phyloP scores from a whole-genome alignment of 352 stramenopile species.

The Phytophthora pluvialis region DNA sequence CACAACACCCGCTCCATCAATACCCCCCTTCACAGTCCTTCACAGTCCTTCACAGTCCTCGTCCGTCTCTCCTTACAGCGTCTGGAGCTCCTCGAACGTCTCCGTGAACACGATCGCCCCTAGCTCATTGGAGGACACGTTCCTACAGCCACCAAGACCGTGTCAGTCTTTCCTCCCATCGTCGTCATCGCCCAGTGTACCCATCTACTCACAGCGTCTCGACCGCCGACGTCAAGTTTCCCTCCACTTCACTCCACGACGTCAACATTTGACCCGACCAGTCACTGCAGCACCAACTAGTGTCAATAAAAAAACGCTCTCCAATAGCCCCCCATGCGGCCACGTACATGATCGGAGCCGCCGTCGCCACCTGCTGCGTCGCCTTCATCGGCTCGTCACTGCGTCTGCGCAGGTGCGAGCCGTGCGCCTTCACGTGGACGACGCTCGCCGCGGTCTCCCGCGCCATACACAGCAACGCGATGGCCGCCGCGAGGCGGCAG shows the following conservation, averaged over 20 bases:
- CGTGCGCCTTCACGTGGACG: constrained; percentile 21
- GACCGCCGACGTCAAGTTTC: constrained; percentile 20
- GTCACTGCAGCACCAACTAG: constrained; percentile 19
- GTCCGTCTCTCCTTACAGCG: constrained; percentile 21
- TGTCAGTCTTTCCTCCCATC: background rate
- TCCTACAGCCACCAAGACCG: constrained; percentile 8
- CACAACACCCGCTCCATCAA: constrained; percentile 1
- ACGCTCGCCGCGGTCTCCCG: background rate
- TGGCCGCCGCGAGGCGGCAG: background rate
- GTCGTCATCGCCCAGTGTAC: no score
- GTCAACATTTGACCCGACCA: constrained; percentile 13
- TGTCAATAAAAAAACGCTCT: constrained; percentile 3
- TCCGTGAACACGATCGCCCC: constrained; percentile 22
- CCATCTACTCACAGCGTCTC: constrained; percentile 29
- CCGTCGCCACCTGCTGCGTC: background rate
- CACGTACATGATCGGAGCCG: constrained; percentile 13
- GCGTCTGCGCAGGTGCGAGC: background rate
- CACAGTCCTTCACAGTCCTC: no score
- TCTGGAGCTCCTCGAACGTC: constrained; percentile 32
- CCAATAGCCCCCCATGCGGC: background rate
- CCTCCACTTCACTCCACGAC: constrained; percentile 33
- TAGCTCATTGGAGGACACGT: constrained; percentile 34
- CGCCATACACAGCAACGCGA: background rate
- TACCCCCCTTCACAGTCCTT: background rate
- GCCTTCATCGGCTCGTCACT: background rate